phyloP scores from a whole-genome alignment of 345 rosid species.

The Gynandropsis gynandra region DNA sequence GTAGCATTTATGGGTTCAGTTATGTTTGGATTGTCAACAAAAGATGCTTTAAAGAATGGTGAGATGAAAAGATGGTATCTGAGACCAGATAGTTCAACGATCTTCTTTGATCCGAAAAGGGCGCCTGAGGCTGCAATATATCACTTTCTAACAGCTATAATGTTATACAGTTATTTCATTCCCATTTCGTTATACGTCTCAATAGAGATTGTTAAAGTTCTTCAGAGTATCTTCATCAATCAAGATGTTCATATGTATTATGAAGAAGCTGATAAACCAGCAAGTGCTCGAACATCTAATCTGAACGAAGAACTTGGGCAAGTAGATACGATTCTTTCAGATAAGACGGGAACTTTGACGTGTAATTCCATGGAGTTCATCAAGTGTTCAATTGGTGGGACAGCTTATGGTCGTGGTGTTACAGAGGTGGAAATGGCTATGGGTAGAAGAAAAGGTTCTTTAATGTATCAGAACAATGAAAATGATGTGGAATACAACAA shows the following conservation, averaged over 20 bases:
- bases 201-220: conserved; percentile 82
- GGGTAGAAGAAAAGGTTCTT: conserved; percentile 46
- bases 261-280: conserved; percentile 81
- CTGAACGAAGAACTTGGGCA: conserved; percentile 98
- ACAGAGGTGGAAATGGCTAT: conserved; percentile 83
- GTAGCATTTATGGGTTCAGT: conserved; percentile 64
- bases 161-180: conserved; percentile 70
- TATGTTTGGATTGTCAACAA: conserved; percentile 56
- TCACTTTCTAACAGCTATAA: conserved; percentile 69
- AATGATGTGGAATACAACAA: conserved; percentile 16
- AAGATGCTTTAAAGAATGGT: conserved; percentile 46
- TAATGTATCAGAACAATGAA: conserved; percentile 24
- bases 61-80: conserved; percentile 85
- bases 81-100: conserved; percentile 45
- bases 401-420: conserved; percentile 70
- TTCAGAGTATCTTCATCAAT: conserved; percentile 85
- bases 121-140: conserved; percentile 45
- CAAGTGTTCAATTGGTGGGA: conserved; percentile 87
- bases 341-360: conserved; percentile 94
- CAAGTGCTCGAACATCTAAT: conserved; percentile 86
- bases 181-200: conserved; percentile 96
- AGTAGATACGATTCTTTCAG: conserved; percentile 85
- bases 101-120: conserved; percentile 55
- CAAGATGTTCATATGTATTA: conserved; percentile 78
- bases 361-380: conserved; percentile 99